Evolutionary conservation across 805 yeast species (phyloP), one percentile per base, ranked within the genome.

Genomic region (Ogataea populi-albae): DNA sequence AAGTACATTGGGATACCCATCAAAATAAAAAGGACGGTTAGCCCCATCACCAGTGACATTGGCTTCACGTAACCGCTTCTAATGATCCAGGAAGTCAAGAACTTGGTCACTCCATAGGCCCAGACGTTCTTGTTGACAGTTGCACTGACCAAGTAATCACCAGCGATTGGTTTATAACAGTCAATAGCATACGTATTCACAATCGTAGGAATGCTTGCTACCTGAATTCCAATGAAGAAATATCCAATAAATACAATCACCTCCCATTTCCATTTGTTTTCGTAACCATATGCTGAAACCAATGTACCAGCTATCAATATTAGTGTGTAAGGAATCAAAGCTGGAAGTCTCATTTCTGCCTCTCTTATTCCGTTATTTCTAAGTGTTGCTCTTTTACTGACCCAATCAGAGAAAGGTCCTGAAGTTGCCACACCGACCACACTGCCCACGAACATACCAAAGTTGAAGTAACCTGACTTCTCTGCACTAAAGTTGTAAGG

Each of bases 101-200:
- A 42, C 28, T 42, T 42, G 18, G 43, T 29, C 10, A 39, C 43
- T 23, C 46, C 46, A 26, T 42, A 39, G 2, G 43, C 46, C 40
- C 41, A 42, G 11, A 42, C 37, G 23, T 42, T 42, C 18, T 42
- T 42, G 31, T 39, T 39, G 16, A 42, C 39, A 3, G 46, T 42
- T 11, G 46, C 46, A 34, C 46, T 42, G 23, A 42, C 38, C 37
- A 42, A 23, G 17, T 42, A 42, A 27, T 42, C 46, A 23, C 46
- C 46, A 11, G 46, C 46, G 7, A 42, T 39, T 5, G 46, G 46
- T 27, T 42, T 42, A 26, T 42, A 42, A 19, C 46, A 42, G 33
- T 42, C 46, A 18, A 42, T 39, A 3, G 46, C 46, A 31, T 42
- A 42, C 7, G 46, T 39, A 26, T 42, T 42, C 30, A 36, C 46